Evolutionary conservation across 768 basidiomycete species (phyloP), one percentile per base, ranked within the genome.

Genomic region (Tulasnella sp.): DNA sequence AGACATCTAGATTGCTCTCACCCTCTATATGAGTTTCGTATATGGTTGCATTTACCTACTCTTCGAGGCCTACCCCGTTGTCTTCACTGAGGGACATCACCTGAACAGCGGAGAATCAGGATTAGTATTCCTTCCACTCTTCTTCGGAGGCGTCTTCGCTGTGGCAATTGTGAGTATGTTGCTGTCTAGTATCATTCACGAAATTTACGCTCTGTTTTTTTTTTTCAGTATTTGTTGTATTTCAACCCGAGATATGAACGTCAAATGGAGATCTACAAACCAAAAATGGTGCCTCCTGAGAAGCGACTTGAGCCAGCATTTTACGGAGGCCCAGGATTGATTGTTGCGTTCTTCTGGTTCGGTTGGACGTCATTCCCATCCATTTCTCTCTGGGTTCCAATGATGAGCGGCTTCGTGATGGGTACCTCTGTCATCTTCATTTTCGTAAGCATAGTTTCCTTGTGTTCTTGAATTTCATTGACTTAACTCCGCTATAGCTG

Each of bases 301-400:
- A 61, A 58, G 22, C 61, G 67, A 22, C 59, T 68, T 7, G 60
- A 65, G 39, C 55, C 66, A 16, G 63, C 62, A 25, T 57, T 64
- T 29, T 46, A 64, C 43, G 63, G 64, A 13, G 62, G 63, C 9
- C 64, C 64, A 56, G 44, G 61, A 31, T 53, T 67, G 8, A 60
- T 61, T 13, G 61, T 67, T 51, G 58, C 63, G 45, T 63, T 68
- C 63, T 65, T 68, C 58, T 66, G 65, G 66, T 67, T 67, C 35
- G 67, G 66, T 9, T 68, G 66, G 67, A 67, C 67, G 16, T 62
- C 62, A 39, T 67, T 64, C 53, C 52, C 56, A n/a, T 58, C 5
- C 33, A 42, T 56, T 37, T 40, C 10, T 34, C 28, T 40, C 29
- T 57, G 54, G 59, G 54, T 41, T 13, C 61, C 53, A 45, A 48